These are phyloP conservation scores for Astrothelium subdiscretum DNA, from an alignment of 495 filamentous ascomycete species.

Conservation along the genomic window DNA sequence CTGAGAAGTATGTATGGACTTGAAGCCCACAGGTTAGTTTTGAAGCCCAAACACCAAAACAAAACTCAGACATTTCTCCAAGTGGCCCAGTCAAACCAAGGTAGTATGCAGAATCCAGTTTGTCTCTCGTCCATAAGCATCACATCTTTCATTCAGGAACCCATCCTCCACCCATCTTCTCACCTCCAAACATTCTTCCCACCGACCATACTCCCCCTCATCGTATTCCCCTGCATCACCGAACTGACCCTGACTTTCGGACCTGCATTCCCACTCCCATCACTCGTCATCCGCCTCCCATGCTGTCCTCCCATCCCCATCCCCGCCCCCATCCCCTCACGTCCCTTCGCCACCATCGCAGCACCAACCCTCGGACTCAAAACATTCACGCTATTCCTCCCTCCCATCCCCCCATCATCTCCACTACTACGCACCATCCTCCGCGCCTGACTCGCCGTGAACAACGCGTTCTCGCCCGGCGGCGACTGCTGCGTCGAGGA, in stretches of 20 bases:
- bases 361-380: constrained; percentile 42
- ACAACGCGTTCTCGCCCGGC: constrained; percentile 41
- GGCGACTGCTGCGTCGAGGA: constrained; percentile 13
- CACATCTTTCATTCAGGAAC: too few relatives aligned
- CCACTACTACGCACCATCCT: constrained; percentile 60
- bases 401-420: constrained; percentile 38
- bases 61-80: not conserved
- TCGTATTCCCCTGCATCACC: not conserved
- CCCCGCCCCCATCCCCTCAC: not conserved
- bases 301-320: not conserved
- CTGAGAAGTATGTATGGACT: too few relatives aligned
- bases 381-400: constrained; percentile 32
- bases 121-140: too few relatives aligned
- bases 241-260: constrained; percentile 6
- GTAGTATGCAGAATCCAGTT: too few relatives aligned
- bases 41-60: too few relatives aligned
- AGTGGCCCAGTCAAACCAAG: not conserved
- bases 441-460: constrained; percentile 57
- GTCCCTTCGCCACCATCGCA: not conserved
- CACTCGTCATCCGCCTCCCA: not conserved
- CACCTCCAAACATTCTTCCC: constrained; percentile 12
- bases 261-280: not conserved
- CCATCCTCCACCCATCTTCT: not conserved
- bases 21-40: too few relatives aligned
- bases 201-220: not conserved